Base-by-base conservation (phyloP, 768 basidiomycete genomes). In the Hygrocybe coccinea region DNA sequence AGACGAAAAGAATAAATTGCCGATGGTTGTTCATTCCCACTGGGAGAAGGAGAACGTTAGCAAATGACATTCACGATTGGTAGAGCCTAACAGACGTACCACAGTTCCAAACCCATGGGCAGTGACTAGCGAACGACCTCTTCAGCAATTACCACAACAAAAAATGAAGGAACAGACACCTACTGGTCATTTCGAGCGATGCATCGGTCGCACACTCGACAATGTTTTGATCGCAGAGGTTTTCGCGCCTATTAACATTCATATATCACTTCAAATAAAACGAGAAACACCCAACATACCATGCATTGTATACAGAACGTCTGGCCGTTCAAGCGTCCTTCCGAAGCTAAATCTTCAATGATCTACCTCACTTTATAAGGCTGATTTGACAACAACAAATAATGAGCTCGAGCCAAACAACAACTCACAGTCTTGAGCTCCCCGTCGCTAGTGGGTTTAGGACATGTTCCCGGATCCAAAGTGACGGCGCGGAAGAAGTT, bases 101-200 rank as follows among this genome's bases (percentile, higher is more conserved):
- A 68, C 95, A 97, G 71, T 98, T 98, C 95, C 95, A 99, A 14
- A 97, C 86, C 97, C 97, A 99, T 1, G 95, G 97, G 62, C 97
- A 98, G 64, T 99, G 95, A 64, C 94, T 95, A 46, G 7, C 52
- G 25, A 41, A 45, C 25, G 45, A 25, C 17, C 1, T 47, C 9
- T 33, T 62, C 56, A 55, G 45, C 5, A 53, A 50, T 52, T 8
- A 12, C 37, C 6, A 45, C 17, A 9, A 19, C 5, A 43, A 57
- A 25, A 21, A 19, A 17, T 21, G 10, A 41, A 38, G 44, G 17
- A 34, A 43, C 51, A 17, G 51, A 24, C 29, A 76, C 90, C 67
- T 67, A 97, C 93, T 99, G 97, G 65, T 99, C 97, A 64, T 86
- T 90, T 46, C 94, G 79, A 11, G 90, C 89, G 17, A 92, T 79